These are phyloP conservation scores for Wallacemonas sp. DNA, from an alignment of 208 protist genomes.

Conservation along the genomic window DNA sequence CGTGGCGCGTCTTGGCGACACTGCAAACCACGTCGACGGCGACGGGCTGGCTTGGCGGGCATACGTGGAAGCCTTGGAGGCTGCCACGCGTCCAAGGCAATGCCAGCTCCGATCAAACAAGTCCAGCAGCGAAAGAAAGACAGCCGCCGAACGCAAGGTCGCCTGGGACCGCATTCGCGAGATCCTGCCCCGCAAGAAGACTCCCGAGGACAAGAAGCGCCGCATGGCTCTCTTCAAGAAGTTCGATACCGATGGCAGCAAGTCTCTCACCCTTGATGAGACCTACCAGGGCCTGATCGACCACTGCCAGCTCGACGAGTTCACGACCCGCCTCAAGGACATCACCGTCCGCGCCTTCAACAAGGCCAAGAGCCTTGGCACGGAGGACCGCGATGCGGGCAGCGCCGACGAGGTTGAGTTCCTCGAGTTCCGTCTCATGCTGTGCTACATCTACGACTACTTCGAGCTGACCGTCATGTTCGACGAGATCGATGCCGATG, in stretches of 20 bases:
- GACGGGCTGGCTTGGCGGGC: too few relatives aligned
- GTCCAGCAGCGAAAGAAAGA: not conserved
- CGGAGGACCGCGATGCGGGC: slow-evolving; percentile 9
- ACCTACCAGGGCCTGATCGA: slow-evolving; percentile 25
- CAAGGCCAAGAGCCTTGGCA: slow-evolving; percentile 32
- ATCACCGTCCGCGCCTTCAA: slow-evolving; percentile 48
- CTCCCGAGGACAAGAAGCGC: slow-evolving; percentile 14
- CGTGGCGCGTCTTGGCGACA: too few relatives aligned
- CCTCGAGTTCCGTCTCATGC: slow-evolving; percentile 47
- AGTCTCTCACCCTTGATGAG: slow-evolving; percentile 43
- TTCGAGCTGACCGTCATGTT: slow-evolving; percentile 51
- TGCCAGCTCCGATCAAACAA: not conserved
- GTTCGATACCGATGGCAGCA: slow-evolving; percentile 50
- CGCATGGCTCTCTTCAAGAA: slow-evolving; percentile 42
- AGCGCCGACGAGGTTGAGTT: slow-evolving; percentile 37
- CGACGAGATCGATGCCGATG: slow-evolving; percentile 45
- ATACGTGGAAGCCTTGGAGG: not conserved
- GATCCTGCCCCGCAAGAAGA: slow-evolving; percentile 13
- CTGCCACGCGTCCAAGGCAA: not conserved
- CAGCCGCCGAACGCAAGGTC: slow-evolving; percentile 12
- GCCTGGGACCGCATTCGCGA: slow-evolving; percentile 25
- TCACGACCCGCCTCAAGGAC: slow-evolving; percentile 20
- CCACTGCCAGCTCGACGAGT: slow-evolving; percentile 27
- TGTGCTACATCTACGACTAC: slow-evolving; percentile 25
- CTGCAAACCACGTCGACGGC: too few relatives aligned